Base-by-base conservation (phyloP, 1,284 basidiomycete genomes). In the Boletus smithii region DNA sequence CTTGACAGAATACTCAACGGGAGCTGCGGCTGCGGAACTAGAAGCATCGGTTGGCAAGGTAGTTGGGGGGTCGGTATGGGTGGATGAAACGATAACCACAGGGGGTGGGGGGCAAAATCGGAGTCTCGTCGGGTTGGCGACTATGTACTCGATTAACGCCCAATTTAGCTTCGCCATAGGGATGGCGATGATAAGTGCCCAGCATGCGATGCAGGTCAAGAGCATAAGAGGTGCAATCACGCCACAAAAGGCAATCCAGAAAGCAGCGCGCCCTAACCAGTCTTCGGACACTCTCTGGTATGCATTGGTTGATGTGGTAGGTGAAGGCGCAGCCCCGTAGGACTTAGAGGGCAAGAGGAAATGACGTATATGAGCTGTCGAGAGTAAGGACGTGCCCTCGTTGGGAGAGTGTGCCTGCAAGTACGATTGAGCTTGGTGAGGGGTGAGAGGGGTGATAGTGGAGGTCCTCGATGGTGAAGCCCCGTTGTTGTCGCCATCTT, bases 131-230 rank as follows among this genome's bases (percentile, higher is more conserved):
- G 97, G 94, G 53, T 88, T 85, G 48, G 76, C 72, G 59, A 87
- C 85, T 39, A 99, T 76, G 63, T 93, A 81, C 48, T 86, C 85
- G 63, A 99, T 77, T 33, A 99, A 78, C 13, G 85, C 91, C 95
- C 95, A 99, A 54, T 85, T 91, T 38, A 99, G 78, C 68, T 91
- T 95, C 29, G 95, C 97, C 97, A 99, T 99, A 7, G 97, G 97
- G 53, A 99, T 91, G 32, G 95, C 89, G 63, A 99, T 78, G 51
- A 99, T 86, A 53, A 94, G 76, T 22, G 78, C 91, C 93, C 95
- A 99, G 72, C 95, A 98, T 36, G 93, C 71, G 48, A 91, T 64
- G 65, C 93, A 95, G 27, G 91, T 90, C 51, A 86, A 49, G 42
- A 95, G 77, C 80, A 99, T 88, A 51, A 92, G 72, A 4, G 97